Base-by-base conservation (phyloP, 2,329 filamentous ascomycete genomes). In the Neofusicoccum kwambonambiense region DNA sequence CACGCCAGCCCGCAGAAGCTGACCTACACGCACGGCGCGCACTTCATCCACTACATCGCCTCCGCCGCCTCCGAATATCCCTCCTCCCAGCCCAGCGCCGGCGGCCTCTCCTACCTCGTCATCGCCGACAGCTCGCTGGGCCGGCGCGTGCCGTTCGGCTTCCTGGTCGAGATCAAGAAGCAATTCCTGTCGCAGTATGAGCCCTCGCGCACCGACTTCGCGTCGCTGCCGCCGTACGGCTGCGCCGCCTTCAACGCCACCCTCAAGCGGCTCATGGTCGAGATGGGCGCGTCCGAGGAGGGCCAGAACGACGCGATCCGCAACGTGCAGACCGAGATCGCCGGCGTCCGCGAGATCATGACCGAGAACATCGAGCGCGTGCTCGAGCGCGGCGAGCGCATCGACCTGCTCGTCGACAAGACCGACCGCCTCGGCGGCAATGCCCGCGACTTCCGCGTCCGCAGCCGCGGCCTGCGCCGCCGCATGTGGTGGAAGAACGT, bases 401-500 rank as follows among this genome's bases (percentile, higher is more conserved):
- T 99, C 74, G 93, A 97, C 79, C 78, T 97, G 70, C 81, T 99
- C 51, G 93, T 99, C 22, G 93, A 98, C 77, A 97, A 99, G 87
- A 99, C 96, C 56, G 94, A 97, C 76, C 84, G 93, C 49, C 79
- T 99, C 44, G 95, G 94, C 13, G 92, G 91, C 34, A 95, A 88
- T 76, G 93, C 95, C 62, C 84, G 89, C 71, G 95, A 99, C 76
- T 99, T 99, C 75, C 84, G 95, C 61, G 89, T 98, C 17, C 85
- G 94, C 70, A 96, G 91, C 76, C 83, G 93, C 31, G 93, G 92
- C 0, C 78, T 99, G 71, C 91, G 95, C 81, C 86, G 96, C 74
- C 86, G 90, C 79, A 98, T 99, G 95, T 99, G 95, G 95, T 98
- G 94, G 94, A 98, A 98, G 88, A 98, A 99, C 77, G 86, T 96